Base-by-base conservation (phyloP, 495 filamentous ascomycete species). In the Darksidea phi region DNA sequence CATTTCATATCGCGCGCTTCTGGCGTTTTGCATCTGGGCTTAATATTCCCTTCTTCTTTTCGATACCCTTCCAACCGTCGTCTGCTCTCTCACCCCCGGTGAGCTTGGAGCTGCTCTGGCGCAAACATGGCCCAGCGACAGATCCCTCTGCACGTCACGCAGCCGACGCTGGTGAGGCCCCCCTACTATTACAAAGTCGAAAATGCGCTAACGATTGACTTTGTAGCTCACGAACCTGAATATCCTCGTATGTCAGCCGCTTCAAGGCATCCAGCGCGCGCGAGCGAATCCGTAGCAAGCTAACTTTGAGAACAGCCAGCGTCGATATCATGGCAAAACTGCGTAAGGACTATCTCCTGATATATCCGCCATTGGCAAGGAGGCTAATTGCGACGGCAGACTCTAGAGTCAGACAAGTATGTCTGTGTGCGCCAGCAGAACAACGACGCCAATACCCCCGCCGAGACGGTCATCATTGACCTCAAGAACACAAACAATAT, bases 401-500 rank as follows among this genome's bases (percentile, higher is more conserved):
- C 94, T 67, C 78, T 99, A 76, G 95, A 99, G 82, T 97, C 94
- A 65, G 95, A 97, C 75, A 81, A 86, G 71, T 99, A 84, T 75
- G 86, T 97, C 69, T 99, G 94, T 77, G 87, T 97, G 67, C 88
- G 95, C 67, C 93, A 99, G 76, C 90, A 91, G 76, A 84, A 87
- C 28, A 43, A 3, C 69, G 84, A 86, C 63, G 88, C 89, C 56
- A 82, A 86, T 48, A 83, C 89, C 48, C 84, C 85, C 49, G 89
- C 94, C 32, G 91, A 99, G 74, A 94, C 97, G 61, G 88, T 97
- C 74, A 99, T 97, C 75, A 78, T 99, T 75, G 86, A 97, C 73
- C 87, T 99, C 69, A 95, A 96, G 75, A 91, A 95, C 77, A 83
- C 83, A 76, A 95, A 96, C 82, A 88, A 91, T 76, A 82, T 95